Base-by-base conservation (phyloP, 768 basidiomycete genomes). In the Mycena rosella region DNA sequence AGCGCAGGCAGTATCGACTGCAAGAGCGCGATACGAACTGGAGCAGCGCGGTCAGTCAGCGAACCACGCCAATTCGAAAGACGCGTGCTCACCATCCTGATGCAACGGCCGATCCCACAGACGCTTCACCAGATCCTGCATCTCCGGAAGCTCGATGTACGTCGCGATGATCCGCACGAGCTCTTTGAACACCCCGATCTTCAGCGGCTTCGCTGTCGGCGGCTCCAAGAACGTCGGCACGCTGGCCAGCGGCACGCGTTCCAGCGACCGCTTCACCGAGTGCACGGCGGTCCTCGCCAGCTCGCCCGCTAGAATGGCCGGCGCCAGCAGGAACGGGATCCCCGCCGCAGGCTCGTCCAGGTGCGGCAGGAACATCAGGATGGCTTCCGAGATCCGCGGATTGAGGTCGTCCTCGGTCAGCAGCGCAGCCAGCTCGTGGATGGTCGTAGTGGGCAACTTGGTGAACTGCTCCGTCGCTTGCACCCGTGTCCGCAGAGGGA, bases 301-400 rank as follows among this genome's bases (percentile, higher is more conserved):
- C 32, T 72, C 71, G 32, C 71, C 65, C 44, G 65, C 68, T 18
- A 72, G 56, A 49, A 69, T 62, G 11, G 64, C 56, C n/a, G 68
- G 71, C 40, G 71, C 59, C 40, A 72, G 38, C 40, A 72, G 57
- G 60, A 72, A 63, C 44, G 69, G 68, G 14, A 72, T 72, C 49
- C 71, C 71, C 54, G 71, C 68, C 26, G 71, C 71, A 29, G 71
- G 71, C 42, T 72, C 71, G 60, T 72, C 71, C 51, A 72, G 59
- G 53, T 52, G 64, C 48, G 71, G 71, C 64, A 72, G 36, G 71
- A 72, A 72, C 71, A 72, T 72, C 26, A 72, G 64, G n/a, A 72
- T 72, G 22, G 71, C 71, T 60, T 72, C 71, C 29, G 60, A 55
- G 40, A 72, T 60, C 51, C 71, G 63, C n/a, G 68, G 71, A 56